A percentile compares a stretch with the other conserved stretches of the same genome.
These are phyloP conservation scores for Cantharellus cinnabarinus DNA, from an alignment of 768 basidiomycete species.

Conservation along the genomic window DNA sequence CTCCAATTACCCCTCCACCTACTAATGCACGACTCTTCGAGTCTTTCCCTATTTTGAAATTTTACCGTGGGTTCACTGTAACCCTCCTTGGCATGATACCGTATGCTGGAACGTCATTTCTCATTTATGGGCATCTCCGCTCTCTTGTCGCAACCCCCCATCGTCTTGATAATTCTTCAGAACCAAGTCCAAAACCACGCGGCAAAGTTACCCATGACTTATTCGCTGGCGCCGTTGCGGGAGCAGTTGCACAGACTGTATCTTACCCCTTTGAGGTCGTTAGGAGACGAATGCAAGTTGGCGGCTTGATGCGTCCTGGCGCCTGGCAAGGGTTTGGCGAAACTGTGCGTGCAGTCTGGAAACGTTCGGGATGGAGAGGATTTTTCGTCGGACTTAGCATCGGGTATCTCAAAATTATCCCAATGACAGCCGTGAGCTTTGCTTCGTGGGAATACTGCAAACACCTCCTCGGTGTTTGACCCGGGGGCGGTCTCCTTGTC, in stretches of 20 bases:
- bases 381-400: slow-evolving; percentile 84
- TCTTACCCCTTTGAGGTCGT: slow-evolving; percentile 93
- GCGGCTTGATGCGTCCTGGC: slow-evolving; percentile 58
- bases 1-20: slow-evolving; percentile 14
- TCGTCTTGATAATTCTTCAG: slow-evolving; percentile 19
- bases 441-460: slow-evolving; percentile 77
- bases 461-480: slow-evolving; percentile 24
- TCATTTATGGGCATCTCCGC: slow-evolving; percentile 58
- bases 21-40: slow-evolving; percentile 23
- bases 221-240: slow-evolving; percentile 66
- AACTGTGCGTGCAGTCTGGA: slow-evolving; percentile 49
- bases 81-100: slow-evolving; percentile 85
- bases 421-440: slow-evolving; percentile 88
- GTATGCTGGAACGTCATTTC: slow-evolving; percentile 87
- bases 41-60: slow-evolving; percentile 59
- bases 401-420: slow-evolving; percentile 85
- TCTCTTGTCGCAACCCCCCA: neutral
- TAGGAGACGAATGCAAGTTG: slow-evolving; percentile 85
- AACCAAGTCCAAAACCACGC: slow-evolving; percentile 15
- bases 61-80: slow-evolving; percentile 95
- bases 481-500: neutral
- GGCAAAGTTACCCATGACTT: slow-evolving; percentile 43
- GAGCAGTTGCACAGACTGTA: slow-evolving; percentile 66
- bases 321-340: slow-evolving; percentile 65
- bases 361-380: slow-evolving; percentile 53